phyloP scores from a whole-genome alignment of 2,329 filamentous ascomycete genomes.

The Beauveria sp. region DNA sequence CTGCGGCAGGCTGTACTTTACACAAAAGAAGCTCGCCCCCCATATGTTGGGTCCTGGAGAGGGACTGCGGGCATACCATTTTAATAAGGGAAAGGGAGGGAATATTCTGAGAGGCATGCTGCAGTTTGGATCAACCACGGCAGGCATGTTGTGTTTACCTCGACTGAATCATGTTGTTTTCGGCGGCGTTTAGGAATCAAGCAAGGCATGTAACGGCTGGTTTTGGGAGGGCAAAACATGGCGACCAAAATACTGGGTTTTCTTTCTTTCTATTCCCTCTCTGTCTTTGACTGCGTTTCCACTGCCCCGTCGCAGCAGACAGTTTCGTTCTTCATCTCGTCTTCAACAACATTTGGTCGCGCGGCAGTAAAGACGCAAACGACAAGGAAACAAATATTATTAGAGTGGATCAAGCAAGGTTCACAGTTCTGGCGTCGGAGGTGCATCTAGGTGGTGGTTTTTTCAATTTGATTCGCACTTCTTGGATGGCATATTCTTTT shows the following conservation, averaged over 20 bases:
- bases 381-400: neutral
- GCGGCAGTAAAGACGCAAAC: neutral
- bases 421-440: neutral
- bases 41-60: neutral
- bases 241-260: neutral
- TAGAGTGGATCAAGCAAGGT: neutral
- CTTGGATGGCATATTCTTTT: no score
- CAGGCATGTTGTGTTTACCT: neutral
- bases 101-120: neutral
- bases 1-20: neutral
- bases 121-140: neutral
- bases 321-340: neutral
- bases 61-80: neutral
- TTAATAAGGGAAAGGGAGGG: neutral
- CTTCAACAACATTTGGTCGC: conserved; percentile 1
- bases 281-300: neutral
- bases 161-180: neutral
- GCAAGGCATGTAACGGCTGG: neutral
- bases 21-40: neutral
- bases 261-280: neutral
- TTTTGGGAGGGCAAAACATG: neutral
- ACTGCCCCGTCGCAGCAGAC: neutral
- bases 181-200: conserved; percentile 2
- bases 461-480: no score
- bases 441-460: neutral